Evolutionary conservation across 2,329 filamentous ascomycete species (phyloP), one percentile per base, ranked within the genome.

Genomic region (Coniochaeta prunicola): DNA sequence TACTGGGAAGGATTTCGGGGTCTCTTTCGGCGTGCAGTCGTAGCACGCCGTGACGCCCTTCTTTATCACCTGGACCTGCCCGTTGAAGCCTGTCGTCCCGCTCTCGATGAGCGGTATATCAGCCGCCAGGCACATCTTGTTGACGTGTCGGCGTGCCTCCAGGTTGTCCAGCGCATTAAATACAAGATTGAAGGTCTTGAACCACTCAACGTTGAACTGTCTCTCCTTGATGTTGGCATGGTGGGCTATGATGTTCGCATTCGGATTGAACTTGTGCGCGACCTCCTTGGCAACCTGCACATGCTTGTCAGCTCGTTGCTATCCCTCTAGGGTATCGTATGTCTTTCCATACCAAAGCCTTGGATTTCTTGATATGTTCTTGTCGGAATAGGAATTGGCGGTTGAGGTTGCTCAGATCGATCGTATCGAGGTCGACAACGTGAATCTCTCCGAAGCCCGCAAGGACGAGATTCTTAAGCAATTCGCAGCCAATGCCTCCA

Each of bases 121-220:
- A 12, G 94, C 92, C 1, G 92, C 91, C 64, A 99, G 76, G 68
- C 94, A 97, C 94, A 99, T 97, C 72, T 88, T 90, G 73, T 99
- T 99, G 64, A 97, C 94, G 78, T 97, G 92, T 57, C 93, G 86
- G 64, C 94, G 82, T 24, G 94, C 94, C 59, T 97, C 92, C 30
- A 99, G 79, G 66, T 99, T 99, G 74, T 99, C 94, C 40, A 99
- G 81, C 57, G 94, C 94, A 74, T 99, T 99, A 80, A 99, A 97
- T 9, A 97, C 92, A 28, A 97, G 77, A 55, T 81, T 80, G 71
- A 97, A 99, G 8, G 79, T 74, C 65, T 84, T 81, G 70, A 97
- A 99, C 90, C 93, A 99, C 56, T 88, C 84, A 58, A 96, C 84
- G 66, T 89, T 89, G 76, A 97, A 99, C 63, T 89, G 81, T 7